Conservation (phyloP, 1,139 yeast genomes). For the Candida tunisiensis region DNA sequence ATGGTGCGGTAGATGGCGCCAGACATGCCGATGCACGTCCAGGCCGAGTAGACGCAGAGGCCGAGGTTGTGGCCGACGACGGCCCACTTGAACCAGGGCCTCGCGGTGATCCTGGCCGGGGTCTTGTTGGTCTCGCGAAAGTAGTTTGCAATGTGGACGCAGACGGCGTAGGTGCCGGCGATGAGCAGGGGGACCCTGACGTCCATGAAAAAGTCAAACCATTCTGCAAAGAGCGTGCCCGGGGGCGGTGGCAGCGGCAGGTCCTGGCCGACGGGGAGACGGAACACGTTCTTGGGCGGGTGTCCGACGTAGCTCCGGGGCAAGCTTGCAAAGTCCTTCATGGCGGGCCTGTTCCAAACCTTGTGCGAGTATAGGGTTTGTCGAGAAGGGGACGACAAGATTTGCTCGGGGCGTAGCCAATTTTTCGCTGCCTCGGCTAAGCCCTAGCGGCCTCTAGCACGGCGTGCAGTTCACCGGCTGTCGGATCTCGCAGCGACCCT, state of each 20-base stretch:
- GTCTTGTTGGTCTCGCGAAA: conserved; percentile 29
- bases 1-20: conserved; percentile 26
- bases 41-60: conserved; percentile 47
- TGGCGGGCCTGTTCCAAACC: no score
- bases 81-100: conserved; percentile 31
- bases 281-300: conserved; percentile 13
- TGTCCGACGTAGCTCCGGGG: conserved; percentile 8
- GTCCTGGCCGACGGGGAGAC: conserved; percentile 14
- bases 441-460: no score
- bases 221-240: conserved; percentile 10
- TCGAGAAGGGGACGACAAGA: no score
- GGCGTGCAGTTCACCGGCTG: no score
- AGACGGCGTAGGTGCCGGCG: conserved; percentile 40
- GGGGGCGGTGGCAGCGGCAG: conserved; percentile 13
- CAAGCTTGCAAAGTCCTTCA: no score
- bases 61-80: conserved; percentile 48
- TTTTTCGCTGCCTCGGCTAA: no score
- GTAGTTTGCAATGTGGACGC: conserved; percentile 40
- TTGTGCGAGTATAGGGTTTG: no score
- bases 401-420: no score
- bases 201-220: conserved; percentile 22
- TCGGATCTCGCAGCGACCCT: no score
- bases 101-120: conserved; percentile 35
- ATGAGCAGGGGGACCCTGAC: conserved; percentile 36
- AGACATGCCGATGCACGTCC: conserved; percentile 61